Evolutionary conservation across 116 monocot species (phyloP).

Genomic region (Zostera marina): DNA sequence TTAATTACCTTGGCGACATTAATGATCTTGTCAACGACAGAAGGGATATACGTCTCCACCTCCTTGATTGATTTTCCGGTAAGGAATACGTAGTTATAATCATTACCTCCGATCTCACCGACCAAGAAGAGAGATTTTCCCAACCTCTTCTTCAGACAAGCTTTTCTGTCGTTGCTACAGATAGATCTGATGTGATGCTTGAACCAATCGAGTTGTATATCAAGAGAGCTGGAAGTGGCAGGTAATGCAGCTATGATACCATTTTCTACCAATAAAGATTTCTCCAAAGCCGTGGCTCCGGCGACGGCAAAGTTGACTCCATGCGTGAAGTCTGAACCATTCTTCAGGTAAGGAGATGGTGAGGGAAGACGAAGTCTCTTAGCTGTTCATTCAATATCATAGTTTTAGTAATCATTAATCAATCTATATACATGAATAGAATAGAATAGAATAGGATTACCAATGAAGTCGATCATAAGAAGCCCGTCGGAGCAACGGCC

Average conservation of each 20-base stretch:
- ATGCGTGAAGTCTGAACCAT: slow-evolving; percentile 13
- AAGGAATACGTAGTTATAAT: slow-evolving; percentile 30
- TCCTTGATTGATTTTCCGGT: slow-evolving; percentile 6
- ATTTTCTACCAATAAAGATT: slow-evolving; percentile 12
- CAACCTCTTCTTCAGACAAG: neutral
- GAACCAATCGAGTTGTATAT: slow-evolving; percentile 38
- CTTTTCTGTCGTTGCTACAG: neutral
- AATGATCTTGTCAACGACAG: slow-evolving; percentile 20
- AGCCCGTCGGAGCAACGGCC: slow-evolving; percentile 61
- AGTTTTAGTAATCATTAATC: too few species aligned
- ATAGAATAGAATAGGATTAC: slow-evolving; percentile 4
- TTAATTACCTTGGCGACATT: slow-evolving; percentile 12
- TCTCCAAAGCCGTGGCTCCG: slow-evolving; percentile 43
- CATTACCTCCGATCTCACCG: slow-evolving; percentile 61
- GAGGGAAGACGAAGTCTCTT: slow-evolving; percentile 16
- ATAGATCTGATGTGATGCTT: slow-evolving; percentile 14
- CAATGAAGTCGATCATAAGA: slow-evolving; percentile 62
- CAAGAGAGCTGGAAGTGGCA: slow-evolving; percentile 12
- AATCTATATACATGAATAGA: too few species aligned
- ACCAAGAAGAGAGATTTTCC: slow-evolving; percentile 23
- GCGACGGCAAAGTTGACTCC: slow-evolving; percentile 60
- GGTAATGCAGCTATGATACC: slow-evolving; percentile 4
- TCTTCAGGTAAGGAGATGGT: slow-evolving; percentile 29
- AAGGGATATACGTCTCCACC: slow-evolving; percentile 15
- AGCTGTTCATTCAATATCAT: slow-evolving; percentile 22